Percentiles rank a stretch among this genome's conserved stretches.
Conservation (phyloP, 768 basidiomycete species). For the Agaricus bisporus region DNA sequence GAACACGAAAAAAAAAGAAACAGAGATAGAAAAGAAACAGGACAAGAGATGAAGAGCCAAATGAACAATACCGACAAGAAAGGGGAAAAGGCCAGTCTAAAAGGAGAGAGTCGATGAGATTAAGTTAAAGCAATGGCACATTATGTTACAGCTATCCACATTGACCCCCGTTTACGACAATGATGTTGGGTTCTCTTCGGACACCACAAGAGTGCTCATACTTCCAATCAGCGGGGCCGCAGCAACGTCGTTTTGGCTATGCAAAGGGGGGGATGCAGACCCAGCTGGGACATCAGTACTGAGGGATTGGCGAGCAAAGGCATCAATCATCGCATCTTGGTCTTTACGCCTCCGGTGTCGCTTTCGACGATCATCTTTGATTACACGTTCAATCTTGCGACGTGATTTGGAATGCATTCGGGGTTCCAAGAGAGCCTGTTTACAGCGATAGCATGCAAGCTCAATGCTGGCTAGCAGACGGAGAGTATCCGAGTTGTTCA, state of each 20-base stretch:
- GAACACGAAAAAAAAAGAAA: background rate
- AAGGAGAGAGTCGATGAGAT: conserved; percentile 13
- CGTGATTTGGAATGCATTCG: conserved; percentile 56
- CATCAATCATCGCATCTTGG: conserved; percentile 76
- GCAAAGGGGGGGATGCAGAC: background rate
- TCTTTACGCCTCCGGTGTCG: conserved; percentile 80
- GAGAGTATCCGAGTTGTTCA: conserved; percentile 80
- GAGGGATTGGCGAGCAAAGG: conserved; percentile 58
- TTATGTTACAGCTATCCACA: conserved; percentile 9
- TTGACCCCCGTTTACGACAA: conserved; percentile 13
- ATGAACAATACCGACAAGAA: conserved; percentile 5
- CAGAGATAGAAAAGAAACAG: background rate
- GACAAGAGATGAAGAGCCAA: background rate
- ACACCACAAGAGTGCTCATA: conserved; percentile 9
- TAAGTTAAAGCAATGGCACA: conserved; percentile 17
- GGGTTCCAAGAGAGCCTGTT: conserved; percentile 63
- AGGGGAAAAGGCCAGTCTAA: conserved; percentile 15
- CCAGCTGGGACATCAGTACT: conserved; percentile 20
- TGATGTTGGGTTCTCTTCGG: conserved; percentile 4
- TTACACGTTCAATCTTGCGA: conserved; percentile 70
- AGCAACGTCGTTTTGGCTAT: background rate
- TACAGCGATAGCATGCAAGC: conserved; percentile 76
- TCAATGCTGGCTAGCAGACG: conserved; percentile 80
- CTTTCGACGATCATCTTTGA: conserved; percentile 78
- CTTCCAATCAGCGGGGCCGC: conserved; percentile 5